Evolutionary conservation across 495 filamentous ascomycete genomes (phyloP), one percentile per base, ranked within the genome.

Genomic region (Echria macrotheca): DNA sequence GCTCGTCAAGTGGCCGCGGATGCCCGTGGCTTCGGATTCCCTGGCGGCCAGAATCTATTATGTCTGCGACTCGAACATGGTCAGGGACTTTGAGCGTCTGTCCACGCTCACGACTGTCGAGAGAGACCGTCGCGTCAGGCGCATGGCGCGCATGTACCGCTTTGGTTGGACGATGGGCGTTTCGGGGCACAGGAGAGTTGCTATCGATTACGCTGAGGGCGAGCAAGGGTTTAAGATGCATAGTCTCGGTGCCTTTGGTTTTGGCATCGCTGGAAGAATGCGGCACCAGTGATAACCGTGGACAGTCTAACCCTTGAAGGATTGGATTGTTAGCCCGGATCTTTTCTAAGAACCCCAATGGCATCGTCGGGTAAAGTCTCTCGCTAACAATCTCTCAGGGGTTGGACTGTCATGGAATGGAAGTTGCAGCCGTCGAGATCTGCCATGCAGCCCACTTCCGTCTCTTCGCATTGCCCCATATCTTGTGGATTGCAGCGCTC

Each of bases 71-170:
- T 46, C 43, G 29, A 19, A 8, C 26, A 46, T 46, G 43, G n/a
- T 46, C 3, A 35, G 17, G 14, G 43, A 46, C 41, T 31, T 44
- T 33, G 59, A 59, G n/a, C 49, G 64, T 17, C 29, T 63, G 9
- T 62, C 60, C 36, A 59, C 53, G 35, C 39, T 63, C 45, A 37
- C 46, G 15, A 56, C 50, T 11, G 22, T 17, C 2, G 38, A 50
- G 29, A 41, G 48, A 19, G 38, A 50, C 18, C 48, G 38, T 7
- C 38, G 48, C 2, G 48, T 50, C n/a, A 28, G 44, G 48, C 23
- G 48, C 19, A 44, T 44, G 48, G 48, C 24, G 39, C 10, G 48
- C 7, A 43, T 43, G 38, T 53, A 46, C 33, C 43, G 36, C 14
- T 53, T 53, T 33, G 50, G 50, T 11, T 47, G 21, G 42, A 42